These are phyloP conservation scores for Dactylorhiza incarnata DNA, from an alignment of 106 monocot species.

Conservation along the genomic window DNA sequence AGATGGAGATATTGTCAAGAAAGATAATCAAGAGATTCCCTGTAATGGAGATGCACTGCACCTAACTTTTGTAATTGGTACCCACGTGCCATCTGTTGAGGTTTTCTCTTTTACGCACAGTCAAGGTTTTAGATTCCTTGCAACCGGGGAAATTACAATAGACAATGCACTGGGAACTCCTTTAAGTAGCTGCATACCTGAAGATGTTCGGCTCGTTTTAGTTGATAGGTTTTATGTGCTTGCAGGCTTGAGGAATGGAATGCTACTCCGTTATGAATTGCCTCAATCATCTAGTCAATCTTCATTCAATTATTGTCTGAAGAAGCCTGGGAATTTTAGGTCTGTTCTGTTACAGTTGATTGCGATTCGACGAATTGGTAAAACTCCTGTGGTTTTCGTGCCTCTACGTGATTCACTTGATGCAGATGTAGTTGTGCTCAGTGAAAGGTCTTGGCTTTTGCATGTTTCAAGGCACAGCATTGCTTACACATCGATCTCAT, in stretches of 20 bases:
- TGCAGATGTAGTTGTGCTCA: constrained; percentile 78
- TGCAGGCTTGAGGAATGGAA: constrained; percentile 95
- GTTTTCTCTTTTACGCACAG: constrained; percentile 41
- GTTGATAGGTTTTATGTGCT: constrained; percentile 68
- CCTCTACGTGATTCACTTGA: constrained; percentile 61
- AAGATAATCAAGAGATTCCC: constrained; percentile 13
- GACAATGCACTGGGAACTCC: constrained; percentile 64
- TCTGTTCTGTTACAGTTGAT: constrained; percentile 51
- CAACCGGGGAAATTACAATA: constrained; percentile 62
- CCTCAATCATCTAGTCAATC: constrained; percentile 15
- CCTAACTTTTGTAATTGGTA: constrained; percentile 67
- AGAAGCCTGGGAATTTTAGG: constrained; percentile 13
- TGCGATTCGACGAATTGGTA: constrained; percentile 73
- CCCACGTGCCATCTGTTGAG: constrained; percentile 88
- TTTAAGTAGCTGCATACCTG: constrained; percentile 74
- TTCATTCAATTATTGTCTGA: constrained; percentile 9
- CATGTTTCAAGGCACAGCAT: constrained; percentile 74
- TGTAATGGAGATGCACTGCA: constrained; percentile 18
- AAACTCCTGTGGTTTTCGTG: constrained; percentile 78
- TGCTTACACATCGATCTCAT: constrained; percentile 79
- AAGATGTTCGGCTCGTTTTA: constrained; percentile 74
- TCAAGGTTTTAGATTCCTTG: constrained; percentile 38
- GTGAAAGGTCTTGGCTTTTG: constrained; percentile 90
- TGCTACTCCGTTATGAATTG: constrained; percentile 96
- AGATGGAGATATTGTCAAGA: constrained; percentile 9